phyloP scores from a whole-genome alignment of 2,329 filamentous ascomycete genomes.

The Neurospora sp. region DNA sequence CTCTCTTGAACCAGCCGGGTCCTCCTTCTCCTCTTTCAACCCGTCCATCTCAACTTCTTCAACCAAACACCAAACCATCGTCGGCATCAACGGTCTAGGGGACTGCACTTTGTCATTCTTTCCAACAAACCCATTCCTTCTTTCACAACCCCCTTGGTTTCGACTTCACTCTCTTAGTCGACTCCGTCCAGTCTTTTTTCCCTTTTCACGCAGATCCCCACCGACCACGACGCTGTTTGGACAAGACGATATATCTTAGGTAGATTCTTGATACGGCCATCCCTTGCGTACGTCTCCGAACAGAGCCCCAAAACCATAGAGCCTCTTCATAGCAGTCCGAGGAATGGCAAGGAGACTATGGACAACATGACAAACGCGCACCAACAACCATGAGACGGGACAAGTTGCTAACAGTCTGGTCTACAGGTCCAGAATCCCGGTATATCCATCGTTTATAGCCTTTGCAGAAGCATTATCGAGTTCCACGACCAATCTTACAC shows the following conservation, averaged over 20 bases:
- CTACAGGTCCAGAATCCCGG: not conserved
- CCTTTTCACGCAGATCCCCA: conserved; percentile 12
- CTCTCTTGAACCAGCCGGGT: conserved; percentile 8
- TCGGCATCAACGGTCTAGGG: conserved; percentile 15
- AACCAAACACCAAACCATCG: conserved; percentile 21
- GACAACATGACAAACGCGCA: not conserved
- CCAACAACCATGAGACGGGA: not conserved
- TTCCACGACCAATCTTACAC: not conserved
- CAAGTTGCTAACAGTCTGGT: not conserved
- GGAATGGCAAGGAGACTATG: not conserved
- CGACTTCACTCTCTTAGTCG: conserved; percentile 39
- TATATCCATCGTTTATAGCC: not conserved
- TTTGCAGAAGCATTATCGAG: not conserved
- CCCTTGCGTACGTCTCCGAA: conserved; percentile 12
- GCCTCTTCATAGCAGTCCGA: not conserved
- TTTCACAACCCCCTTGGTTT: conserved; percentile 22
- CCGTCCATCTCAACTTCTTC: conserved; percentile 19
- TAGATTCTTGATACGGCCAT: conserved; percentile 7
- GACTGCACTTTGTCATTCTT: conserved; percentile 27
- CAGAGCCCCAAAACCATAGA: not conserved
- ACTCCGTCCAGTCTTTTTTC: conserved; percentile 36
- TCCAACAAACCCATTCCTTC: conserved; percentile 22
- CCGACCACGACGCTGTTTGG: conserved; percentile 5
- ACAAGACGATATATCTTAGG: conserved; percentile 5
- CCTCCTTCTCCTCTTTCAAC: conserved; percentile 14